Evolutionary conservation across 2,329 filamentous ascomycete species (phyloP).

Genomic region (Hypoxylon sp.): DNA sequence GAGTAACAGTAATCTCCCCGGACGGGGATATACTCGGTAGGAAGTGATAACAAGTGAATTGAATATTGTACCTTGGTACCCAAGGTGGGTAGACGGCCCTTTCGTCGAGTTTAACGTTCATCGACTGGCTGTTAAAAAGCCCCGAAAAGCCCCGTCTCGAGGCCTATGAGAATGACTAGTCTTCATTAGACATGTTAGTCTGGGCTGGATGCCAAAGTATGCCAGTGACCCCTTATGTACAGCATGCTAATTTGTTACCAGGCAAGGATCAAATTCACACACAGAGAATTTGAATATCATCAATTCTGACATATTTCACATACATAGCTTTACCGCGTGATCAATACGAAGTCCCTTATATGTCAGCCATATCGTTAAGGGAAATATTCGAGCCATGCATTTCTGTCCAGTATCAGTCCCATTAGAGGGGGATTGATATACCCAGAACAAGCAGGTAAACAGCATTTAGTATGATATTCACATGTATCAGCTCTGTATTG

Average conservation of each 20-base stretch:
- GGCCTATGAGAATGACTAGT: not conserved
- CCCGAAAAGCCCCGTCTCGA: not conserved
- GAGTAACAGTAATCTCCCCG: not conserved
- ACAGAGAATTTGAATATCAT: not conserved
- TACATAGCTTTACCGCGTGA: not conserved
- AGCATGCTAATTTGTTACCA: not conserved
- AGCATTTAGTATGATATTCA: not conserved
- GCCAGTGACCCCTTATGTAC: too few species aligned
- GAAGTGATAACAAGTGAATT: not conserved
- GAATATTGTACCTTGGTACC: not conserved
- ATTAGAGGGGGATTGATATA: too few species aligned
- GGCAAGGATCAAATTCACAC: not conserved
- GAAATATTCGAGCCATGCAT: too few species aligned
- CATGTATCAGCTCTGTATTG: not conserved
- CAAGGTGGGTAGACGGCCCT: too few species aligned
- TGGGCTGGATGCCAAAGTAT: not conserved
- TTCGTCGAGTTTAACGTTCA: not conserved
- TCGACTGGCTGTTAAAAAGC: not conserved
- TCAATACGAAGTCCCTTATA: not conserved
- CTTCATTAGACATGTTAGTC: not conserved
- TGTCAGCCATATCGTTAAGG: not conserved
- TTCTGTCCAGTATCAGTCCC: too few species aligned
- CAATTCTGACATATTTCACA: not conserved
- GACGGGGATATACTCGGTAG: not conserved
- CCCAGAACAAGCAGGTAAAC: too few species aligned